Evolutionary conservation across 768 basidiomycete species (phyloP), one percentile per base, ranked within the genome.

Genomic region (Termitomyces sp.): DNA sequence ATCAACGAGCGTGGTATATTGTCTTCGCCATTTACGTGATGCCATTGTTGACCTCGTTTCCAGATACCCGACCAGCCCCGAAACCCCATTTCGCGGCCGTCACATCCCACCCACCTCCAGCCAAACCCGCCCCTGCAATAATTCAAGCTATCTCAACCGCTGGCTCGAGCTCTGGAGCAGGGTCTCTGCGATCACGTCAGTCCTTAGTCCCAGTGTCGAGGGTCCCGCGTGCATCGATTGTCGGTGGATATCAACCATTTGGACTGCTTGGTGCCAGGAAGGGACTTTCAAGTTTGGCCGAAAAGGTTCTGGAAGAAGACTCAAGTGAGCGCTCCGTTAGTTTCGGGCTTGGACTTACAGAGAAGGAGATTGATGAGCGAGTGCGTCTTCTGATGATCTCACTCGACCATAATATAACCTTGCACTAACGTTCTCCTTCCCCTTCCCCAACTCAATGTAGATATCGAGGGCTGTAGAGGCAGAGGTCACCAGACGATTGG

Each of bases 301-400:
- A 73, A 58, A 68, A 68, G 61, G 63, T 68, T 44, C 46, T 56
- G 37, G 61, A 66, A 50, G 68, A 68, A 43, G 61, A 61, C 47
- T 50, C 65, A 56, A 58, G 56, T 21, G 72, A 72, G 60, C 63
- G 68, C 40, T 71, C 73, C 45, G 71, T 69, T 52, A 71, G 64
- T 55, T 42, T 74, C 19, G 72, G 73, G 31, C 53, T 72, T 41
- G 77, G 75, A 31, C 65, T 87, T 60, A 81, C 82, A 2, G 85
- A 87, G 69, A 79, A 83, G 64, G 89, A 91, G 48, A 86, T 91
- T 59, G 85, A 91, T 59, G 86, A 85, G 37, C 75, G 84, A 72
- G 89, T 86, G 62, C n/a, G 78, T 68, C 49, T 53, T 46, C 4
- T 53, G 30, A 56, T 23, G 37, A 41, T 35, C 19, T 3, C 30